phyloP scores from a whole-genome alignment of 73 alveolate genomes.

The Paramecium sexaurelia region DNA sequence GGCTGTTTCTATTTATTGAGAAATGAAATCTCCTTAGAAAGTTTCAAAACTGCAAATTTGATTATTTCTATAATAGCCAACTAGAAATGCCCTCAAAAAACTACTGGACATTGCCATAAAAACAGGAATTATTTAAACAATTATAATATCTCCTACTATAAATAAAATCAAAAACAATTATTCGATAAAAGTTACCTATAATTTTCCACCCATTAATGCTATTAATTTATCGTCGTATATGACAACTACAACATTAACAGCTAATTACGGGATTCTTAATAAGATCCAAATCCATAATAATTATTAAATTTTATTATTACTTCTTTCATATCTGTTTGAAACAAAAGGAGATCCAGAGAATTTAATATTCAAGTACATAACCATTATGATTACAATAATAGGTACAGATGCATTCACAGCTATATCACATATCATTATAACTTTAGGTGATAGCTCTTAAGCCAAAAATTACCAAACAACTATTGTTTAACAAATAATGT shows the following conservation, averaged over 20 bases:
- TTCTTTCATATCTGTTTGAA: not conserved
- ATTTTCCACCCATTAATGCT: not conserved
- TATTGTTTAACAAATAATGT: not conserved
- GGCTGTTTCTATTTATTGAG: not conserved
- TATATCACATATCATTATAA: slow-evolving; percentile 21
- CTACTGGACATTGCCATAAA: not conserved
- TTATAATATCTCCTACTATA: slow-evolving; percentile 45
- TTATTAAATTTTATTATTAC: not conserved
- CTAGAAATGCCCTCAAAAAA: not conserved
- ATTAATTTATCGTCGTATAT: not conserved
- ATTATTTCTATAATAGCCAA: not conserved
- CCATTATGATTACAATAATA: not conserved
- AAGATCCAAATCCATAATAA: slow-evolving; percentile 32
- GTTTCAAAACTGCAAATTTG: not conserved
- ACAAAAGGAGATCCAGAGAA: slow-evolving; percentile 50
- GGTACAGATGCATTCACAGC: slow-evolving; percentile 42
- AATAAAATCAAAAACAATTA: not conserved
- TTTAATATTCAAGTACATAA: not conserved
- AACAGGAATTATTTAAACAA: slow-evolving; percentile 1
- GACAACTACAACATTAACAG: slow-evolving; percentile 4
- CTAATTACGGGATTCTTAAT: slow-evolving; percentile 30
- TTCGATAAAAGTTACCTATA: not conserved
- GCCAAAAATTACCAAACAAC: not conserved
- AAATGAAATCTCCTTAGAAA: not conserved
- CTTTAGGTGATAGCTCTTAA: not conserved